A percentile compares a stretch with the other conserved stretches of the same genome.
Evolutionary conservation across 2,329 filamentous ascomycete species (phyloP).

Genomic region (Corinectria fuckeliana): DNA sequence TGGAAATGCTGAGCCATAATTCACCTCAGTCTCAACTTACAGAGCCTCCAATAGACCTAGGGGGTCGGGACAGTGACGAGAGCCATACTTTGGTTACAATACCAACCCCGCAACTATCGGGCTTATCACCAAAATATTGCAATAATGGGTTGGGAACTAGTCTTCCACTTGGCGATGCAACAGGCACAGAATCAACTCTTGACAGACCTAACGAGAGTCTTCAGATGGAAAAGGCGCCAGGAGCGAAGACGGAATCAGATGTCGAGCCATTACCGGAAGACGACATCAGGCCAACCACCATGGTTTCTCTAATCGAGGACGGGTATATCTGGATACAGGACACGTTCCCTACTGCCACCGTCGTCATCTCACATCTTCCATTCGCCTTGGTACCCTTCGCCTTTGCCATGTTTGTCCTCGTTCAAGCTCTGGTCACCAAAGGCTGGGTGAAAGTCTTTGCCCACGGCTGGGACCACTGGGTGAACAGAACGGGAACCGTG

Average conservation of each 20-base stretch:
- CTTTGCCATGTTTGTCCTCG: constrained; percentile 76
- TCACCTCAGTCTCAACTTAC: not conserved
- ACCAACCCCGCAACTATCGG: not conserved
- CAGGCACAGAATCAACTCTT: not conserved
- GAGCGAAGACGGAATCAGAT: not conserved
- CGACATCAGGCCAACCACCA: constrained; percentile 47
- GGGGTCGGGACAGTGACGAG: not conserved
- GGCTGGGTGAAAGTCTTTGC: constrained; percentile 79
- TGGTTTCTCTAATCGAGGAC: constrained; percentile 57
- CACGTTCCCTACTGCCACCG: constrained; percentile 73
- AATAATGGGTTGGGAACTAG: not conserved
- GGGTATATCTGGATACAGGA: constrained; percentile 67
- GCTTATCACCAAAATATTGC: not conserved
- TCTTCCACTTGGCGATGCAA: not conserved
- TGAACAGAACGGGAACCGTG: constrained; percentile 70
- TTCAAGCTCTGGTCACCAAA: constrained; percentile 74
- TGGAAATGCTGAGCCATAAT: not conserved
- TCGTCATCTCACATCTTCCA: constrained; percentile 70
- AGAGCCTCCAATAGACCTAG: not conserved
- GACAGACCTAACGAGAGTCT: not conserved
- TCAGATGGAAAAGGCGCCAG: not conserved
- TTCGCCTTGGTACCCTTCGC: constrained; percentile 74
- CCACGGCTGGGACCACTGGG: constrained; percentile 77
- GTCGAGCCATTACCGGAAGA: not conserved
- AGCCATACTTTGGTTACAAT: not conserved